phyloP scores from a whole-genome alignment of 495 filamentous ascomycete species.

The Hypoxylon fragiforme region DNA sequence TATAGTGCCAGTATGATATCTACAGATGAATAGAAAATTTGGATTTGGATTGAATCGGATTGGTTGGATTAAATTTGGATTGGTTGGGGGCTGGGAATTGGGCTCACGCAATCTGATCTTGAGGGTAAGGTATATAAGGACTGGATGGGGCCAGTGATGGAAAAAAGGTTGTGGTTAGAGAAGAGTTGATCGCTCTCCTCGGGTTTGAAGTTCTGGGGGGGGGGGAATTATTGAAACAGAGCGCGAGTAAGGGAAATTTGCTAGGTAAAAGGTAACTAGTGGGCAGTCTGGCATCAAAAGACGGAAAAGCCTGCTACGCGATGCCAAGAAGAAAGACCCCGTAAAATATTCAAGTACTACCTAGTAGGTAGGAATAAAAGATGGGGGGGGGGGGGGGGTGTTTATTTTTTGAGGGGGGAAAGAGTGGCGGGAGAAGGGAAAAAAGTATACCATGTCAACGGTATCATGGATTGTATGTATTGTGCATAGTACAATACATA shows the following conservation, averaged over 20 bases:
- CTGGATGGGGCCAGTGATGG: constrained; percentile 17
- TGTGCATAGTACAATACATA: no score
- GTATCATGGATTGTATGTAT: no score
- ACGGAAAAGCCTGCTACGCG: background rate
- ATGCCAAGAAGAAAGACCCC: background rate
- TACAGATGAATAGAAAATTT: constrained; percentile 27
- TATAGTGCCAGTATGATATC: constrained; percentile 29
- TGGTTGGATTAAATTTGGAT: constrained; percentile 24
- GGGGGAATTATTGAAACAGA: background rate
- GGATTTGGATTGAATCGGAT: background rate
- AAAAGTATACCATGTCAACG: no score
- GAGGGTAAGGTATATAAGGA: constrained; percentile 24
- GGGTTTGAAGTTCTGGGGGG: constrained; percentile 13
- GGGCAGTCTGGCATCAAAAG: background rate
- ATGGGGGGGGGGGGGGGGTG: no score
- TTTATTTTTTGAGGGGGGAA: no score
- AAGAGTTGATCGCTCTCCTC: background rate
- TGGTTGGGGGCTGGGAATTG: constrained; percentile 11
- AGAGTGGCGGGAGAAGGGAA: background rate
- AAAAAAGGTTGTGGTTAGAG: constrained; percentile 1
- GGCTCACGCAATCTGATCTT: constrained; percentile 18
- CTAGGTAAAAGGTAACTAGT: constrained; percentile 8
- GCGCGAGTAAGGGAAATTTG: background rate
- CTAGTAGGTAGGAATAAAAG: no score
- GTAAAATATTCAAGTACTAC: background rate